A percentile compares a stretch with the other conserved stretches of the same genome.
These are phyloP conservation scores for Monosporozyma unispora DNA, from an alignment of 805 yeast genomes.

Conservation along the genomic window DNA sequence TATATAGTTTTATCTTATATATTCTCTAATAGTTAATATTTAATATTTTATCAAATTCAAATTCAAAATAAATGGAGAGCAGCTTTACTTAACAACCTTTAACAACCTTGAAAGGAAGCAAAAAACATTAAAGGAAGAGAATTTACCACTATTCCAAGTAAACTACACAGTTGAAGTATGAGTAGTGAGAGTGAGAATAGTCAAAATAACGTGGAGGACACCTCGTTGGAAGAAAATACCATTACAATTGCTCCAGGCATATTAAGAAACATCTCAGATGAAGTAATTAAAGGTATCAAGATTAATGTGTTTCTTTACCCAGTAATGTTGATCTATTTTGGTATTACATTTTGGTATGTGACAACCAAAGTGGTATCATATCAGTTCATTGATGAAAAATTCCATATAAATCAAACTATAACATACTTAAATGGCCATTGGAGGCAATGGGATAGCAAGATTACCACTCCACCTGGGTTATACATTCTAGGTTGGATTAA, in stretches of 20 bases:
- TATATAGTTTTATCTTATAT: not conserved
- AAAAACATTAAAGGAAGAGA: not conserved
- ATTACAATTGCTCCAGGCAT: constrained; percentile 23
- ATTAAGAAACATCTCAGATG: constrained; percentile 23
- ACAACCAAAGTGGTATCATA: constrained; percentile 26
- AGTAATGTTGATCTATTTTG: constrained; percentile 19
- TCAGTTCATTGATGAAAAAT: constrained; percentile 54
- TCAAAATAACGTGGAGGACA: not conserved
- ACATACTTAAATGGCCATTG: constrained; percentile 55
- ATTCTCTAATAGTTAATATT: not conserved
- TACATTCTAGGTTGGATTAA: constrained; percentile 43
- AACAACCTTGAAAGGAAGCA: too few species aligned
- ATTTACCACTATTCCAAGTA: too few species aligned
- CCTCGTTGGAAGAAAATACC: not conserved
- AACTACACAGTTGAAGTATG: too few species aligned
- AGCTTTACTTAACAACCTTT: not conserved
- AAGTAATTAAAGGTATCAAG: constrained; percentile 25
- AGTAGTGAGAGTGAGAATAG: not conserved
- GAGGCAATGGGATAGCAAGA: constrained; percentile 72
- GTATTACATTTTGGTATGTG: constrained; percentile 21
- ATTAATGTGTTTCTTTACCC: constrained; percentile 31
- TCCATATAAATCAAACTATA: constrained; percentile 76
- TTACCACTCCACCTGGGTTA: constrained; percentile 95
- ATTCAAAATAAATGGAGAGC: not conserved
- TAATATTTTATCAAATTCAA: not conserved